Base-by-base conservation (phyloP, 2,329 filamentous ascomycete genomes). In the Pseudocercospora macadamiae region DNA sequence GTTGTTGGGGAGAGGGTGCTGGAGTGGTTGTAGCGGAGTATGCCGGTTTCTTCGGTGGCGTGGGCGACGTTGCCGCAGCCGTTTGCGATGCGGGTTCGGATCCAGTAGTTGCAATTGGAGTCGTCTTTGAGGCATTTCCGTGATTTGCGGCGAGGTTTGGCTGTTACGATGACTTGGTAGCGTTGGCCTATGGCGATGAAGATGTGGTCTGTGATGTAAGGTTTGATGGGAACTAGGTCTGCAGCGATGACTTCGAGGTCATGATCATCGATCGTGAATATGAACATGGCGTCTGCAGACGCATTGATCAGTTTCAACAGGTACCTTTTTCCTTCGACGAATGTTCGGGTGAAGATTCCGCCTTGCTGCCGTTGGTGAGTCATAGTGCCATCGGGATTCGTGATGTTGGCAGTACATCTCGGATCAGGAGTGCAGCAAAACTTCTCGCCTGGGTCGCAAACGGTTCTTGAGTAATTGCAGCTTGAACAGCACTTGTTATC, bases 171-270 rank as follows among this genome's bases (percentile, higher is more conserved):
- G 42, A 74, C 62, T 39, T 73, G 64, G 60, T 73, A 72, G 18
- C 71, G 68, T 42, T 74, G 71, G 19, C 73, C 74, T 59, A 74
- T 73, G 42, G 68, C 69, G 36, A 78, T 66, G 14, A 66, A 64
- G 6, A 78, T 58, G 2, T 69, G 72, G 14, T 68, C 66, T 0
- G 75, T 73, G 37, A 63, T 67, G 59, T 75, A 79, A 2, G 78
- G 78, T 26, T 73, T 69, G 51, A 80, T 73, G 1, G 78, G 77
- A 5, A 76, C 72, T 39, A 79, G 75, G 53, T 80, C 78, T 2
- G 73, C 69, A 2, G 75, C 71, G 42, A 81, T 74, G 39, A 81
- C 76, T 8, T 73, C 73, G 55, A 81, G 74, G 4, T 68, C 64
- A 56, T 81, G 78, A 7, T 71, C 70, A 53, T 79, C 76, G 37